These are phyloP conservation scores for Bryoerythrophyllum caledonicum DNA, from an alignment of 225 moss, liverwort and hornwort species.

Conservation along the genomic window DNA sequence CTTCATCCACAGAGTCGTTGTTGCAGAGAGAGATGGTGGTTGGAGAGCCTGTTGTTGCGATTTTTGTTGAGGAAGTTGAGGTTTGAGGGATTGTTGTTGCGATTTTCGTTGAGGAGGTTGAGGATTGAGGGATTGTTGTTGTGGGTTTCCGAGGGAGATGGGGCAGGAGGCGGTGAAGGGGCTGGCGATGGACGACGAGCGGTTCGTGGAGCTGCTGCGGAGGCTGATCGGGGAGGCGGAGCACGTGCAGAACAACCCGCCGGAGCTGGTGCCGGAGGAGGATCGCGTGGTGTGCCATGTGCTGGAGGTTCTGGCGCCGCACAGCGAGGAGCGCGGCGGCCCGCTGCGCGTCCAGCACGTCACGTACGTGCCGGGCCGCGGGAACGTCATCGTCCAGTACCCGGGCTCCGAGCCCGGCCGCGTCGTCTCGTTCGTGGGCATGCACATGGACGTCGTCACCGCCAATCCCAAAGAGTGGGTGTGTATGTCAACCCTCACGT, in stretches of 20 bases:
- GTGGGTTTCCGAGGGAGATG: neutral
- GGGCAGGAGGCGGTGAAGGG: conserved; percentile 19
- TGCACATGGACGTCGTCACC: conserved; percentile 75
- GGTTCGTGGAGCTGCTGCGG: conserved; percentile 47
- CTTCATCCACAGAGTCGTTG: too few species aligned
- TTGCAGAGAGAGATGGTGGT: too few species aligned
- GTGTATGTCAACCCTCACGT: neutral
- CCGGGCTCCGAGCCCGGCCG: conserved; percentile 45
- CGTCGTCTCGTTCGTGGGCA: conserved; percentile 73
- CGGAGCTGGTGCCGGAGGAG: conserved; percentile 57
- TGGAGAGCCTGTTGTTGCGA: too few species aligned
- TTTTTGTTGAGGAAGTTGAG: too few species aligned
- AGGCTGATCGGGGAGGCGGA: conserved; percentile 63
- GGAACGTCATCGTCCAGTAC: conserved; percentile 74
- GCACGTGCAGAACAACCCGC: conserved; percentile 69
- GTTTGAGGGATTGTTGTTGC: too few species aligned
- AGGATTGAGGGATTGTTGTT: neutral
- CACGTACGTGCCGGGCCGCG: conserved; percentile 61
- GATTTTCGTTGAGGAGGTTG: too few species aligned
- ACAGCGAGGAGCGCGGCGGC: conserved; percentile 50
- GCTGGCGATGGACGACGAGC: conserved; percentile 38
- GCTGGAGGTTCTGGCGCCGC: conserved; percentile 49
- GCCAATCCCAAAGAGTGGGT: conserved; percentile 72
- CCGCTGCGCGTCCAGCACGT: conserved; percentile 56
- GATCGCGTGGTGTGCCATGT: conserved; percentile 67